Conservation (phyloP, 2,329 filamentous ascomycete species). For the Botryotinia convoluta region DNA sequence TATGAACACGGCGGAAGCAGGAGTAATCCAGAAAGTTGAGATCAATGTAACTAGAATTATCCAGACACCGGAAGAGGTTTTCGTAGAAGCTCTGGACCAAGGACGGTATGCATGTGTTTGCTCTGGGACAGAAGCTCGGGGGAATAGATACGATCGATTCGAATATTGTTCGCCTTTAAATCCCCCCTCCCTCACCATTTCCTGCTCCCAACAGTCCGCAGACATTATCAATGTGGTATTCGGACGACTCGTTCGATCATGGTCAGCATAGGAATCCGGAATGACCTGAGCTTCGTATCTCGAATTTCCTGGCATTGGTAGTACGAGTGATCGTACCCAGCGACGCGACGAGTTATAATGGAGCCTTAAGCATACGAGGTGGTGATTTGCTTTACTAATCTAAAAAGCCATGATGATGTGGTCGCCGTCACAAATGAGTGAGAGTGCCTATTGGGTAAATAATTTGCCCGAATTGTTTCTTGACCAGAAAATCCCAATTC, state of each 20-base stretch:
- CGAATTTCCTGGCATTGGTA: conserved; percentile 33
- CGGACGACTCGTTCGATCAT: conserved; percentile 24
- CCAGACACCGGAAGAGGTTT: conserved; percentile 21
- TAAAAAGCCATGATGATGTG: conserved; percentile 33
- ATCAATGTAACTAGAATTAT: conserved; percentile 31
- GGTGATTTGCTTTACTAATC: conserved; percentile 20
- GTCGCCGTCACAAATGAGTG: conserved; percentile 19
- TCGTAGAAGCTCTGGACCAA: background rate
- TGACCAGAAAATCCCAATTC: background rate
- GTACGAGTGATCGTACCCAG: conserved; percentile 29
- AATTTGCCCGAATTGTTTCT: background rate
- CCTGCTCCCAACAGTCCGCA: conserved; percentile 27
- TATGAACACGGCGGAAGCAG: conserved; percentile 63
- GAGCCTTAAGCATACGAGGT: conserved; percentile 28
- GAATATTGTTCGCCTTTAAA: background rate
- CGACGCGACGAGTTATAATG: conserved; percentile 28
- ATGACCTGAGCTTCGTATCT: conserved; percentile 28
- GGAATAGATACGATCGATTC: background rate
- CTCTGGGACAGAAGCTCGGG: background rate
- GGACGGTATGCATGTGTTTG: background rate
- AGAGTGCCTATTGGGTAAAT: conserved; percentile 3
- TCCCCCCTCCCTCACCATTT: conserved; percentile 10
- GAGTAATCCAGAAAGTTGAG: conserved; percentile 36
- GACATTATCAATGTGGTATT: conserved; percentile 28
- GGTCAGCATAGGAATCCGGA: conserved; percentile 28